These are phyloP conservation scores for Lithocarpus polystachyus DNA, from an alignment of 306 rosid species.

Conservation along the genomic window DNA sequence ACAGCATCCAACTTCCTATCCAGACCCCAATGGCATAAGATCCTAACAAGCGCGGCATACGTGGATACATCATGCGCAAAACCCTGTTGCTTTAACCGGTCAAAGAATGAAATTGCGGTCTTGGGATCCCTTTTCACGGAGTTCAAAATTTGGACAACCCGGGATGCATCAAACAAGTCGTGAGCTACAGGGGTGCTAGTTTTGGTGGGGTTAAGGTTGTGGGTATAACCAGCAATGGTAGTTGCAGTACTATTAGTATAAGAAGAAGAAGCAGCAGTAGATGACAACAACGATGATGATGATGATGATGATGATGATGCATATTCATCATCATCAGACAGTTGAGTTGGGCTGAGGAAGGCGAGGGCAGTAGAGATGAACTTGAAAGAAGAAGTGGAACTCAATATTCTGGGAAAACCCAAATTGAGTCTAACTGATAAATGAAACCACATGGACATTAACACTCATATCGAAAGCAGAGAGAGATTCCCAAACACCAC, in stretches of 20 bases:
- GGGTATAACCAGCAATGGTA: background rate
- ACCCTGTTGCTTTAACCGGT: constrained; percentile 34
- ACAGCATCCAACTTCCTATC: constrained; percentile 53
- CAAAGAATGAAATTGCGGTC: constrained; percentile 48
- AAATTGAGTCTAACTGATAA: background rate
- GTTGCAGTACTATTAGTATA: background rate
- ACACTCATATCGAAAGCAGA: background rate
- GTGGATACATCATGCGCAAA: constrained; percentile 45
- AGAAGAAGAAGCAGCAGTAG: background rate
- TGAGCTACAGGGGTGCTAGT: background rate
- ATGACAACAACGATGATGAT: too few species aligned
- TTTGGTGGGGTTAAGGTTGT: background rate
- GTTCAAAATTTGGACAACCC: constrained; percentile 40
- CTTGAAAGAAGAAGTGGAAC: background rate
- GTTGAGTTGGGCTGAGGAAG: background rate
- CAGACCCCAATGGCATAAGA: constrained; percentile 57
- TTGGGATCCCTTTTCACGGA: constrained; percentile 38
- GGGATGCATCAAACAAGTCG: constrained; percentile 13
- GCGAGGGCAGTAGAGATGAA: constrained; percentile 36
- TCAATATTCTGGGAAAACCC: background rate
- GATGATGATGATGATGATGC: too few species aligned
- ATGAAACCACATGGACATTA: constrained; percentile 16
- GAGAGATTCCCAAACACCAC: too few species aligned
- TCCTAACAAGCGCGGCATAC: constrained; percentile 48
- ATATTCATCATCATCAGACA: constrained; percentile 9